phyloP scores from a whole-genome alignment of 2,329 filamentous ascomycete genomes.

The Pyrenochaeta sp. region DNA sequence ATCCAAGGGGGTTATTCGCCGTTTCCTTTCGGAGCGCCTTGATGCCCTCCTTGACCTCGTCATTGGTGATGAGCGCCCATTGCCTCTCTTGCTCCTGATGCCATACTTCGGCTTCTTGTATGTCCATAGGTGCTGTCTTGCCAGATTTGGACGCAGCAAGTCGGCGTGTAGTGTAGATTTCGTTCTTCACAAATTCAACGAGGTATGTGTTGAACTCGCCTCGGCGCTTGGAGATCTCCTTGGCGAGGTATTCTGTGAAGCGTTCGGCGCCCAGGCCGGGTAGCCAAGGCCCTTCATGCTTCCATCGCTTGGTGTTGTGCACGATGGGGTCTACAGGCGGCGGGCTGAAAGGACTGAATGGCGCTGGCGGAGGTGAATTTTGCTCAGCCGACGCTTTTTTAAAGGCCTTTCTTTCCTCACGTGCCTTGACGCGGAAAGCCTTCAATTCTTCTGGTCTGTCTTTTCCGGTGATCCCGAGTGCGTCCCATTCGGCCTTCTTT shows the following conservation, averaged over 20 bases:
- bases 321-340: constrained; percentile 29
- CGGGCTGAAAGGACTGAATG: constrained; percentile 30
- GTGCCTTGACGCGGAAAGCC: constrained; percentile 6
- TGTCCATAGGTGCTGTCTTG: constrained; percentile 31
- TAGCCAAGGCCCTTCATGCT: constrained; percentile 67
- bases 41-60: constrained; percentile 39
- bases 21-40: constrained; percentile 57
- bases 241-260: constrained; percentile 60
- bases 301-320: constrained; percentile 57
- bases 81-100: constrained; percentile 26
- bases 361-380: constrained; percentile 31
- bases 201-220: constrained; percentile 43
- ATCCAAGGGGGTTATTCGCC: constrained; percentile 55
- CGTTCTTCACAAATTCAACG: constrained; percentile 40
- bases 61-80: constrained; percentile 36
- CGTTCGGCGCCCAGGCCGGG: constrained; percentile 64
- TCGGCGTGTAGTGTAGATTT: constrained; percentile 41
- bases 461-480: background rate
- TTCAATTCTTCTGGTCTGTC: constrained; percentile 2
- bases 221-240: constrained; percentile 51
- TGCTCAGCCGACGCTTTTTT: constrained; percentile 16
- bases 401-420: constrained; percentile 15
- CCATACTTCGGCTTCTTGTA: constrained; percentile 30
- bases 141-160: constrained; percentile 23
- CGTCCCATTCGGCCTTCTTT: constrained; percentile 7